A percentile compares a stretch with the other conserved stretches of the same genome.
Evolutionary conservation across 2,329 filamentous ascomycete genomes (phyloP).

Genomic region (Bipolaris bicolor): DNA sequence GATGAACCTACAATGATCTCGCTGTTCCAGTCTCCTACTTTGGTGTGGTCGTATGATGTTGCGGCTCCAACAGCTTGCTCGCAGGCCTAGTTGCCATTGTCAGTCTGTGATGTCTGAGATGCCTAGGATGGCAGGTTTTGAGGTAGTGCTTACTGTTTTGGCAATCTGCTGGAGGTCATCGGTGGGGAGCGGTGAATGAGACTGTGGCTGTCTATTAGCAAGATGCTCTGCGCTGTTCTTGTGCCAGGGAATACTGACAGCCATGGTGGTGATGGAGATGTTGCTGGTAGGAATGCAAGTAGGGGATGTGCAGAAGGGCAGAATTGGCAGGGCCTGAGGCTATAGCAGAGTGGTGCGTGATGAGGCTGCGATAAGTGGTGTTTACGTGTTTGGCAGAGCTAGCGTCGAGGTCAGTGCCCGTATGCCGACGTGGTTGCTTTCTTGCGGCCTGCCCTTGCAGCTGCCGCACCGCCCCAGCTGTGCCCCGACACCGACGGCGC

Average conservation of each 20-base stretch:
- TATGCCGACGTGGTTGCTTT: constrained; percentile 12
- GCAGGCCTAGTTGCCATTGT: constrained; percentile 69
- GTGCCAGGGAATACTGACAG: constrained; percentile 25
- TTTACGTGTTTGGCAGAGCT: constrained; percentile 12
- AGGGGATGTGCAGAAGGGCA: background rate
- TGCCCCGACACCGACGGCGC: background rate
- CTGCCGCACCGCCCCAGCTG: background rate
- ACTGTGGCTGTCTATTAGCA: constrained; percentile 6
- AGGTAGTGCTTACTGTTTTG: constrained; percentile 30
- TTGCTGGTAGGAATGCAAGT: constrained; percentile 21
- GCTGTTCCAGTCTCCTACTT: constrained; percentile 88
- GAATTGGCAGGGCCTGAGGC: constrained; percentile 13
- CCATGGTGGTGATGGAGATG: constrained; percentile 31
- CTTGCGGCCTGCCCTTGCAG: constrained; percentile 1
- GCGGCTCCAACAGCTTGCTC: constrained; percentile 74
- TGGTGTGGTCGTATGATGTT: constrained; percentile 84
- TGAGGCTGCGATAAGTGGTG: background rate
- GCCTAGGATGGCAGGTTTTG: background rate
- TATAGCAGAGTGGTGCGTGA: background rate
- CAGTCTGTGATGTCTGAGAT: constrained; percentile 4
- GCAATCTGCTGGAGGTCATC: constrained; percentile 42
- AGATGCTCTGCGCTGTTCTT: background rate
- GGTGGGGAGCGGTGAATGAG: constrained; percentile 42
- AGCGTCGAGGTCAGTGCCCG: constrained; percentile 8
- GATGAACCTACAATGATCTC: constrained; percentile 77